These are phyloP conservation scores for Talaromyces sp. DNA, from an alignment of 2,329 filamentous ascomycete species.

Conservation along the genomic window DNA sequence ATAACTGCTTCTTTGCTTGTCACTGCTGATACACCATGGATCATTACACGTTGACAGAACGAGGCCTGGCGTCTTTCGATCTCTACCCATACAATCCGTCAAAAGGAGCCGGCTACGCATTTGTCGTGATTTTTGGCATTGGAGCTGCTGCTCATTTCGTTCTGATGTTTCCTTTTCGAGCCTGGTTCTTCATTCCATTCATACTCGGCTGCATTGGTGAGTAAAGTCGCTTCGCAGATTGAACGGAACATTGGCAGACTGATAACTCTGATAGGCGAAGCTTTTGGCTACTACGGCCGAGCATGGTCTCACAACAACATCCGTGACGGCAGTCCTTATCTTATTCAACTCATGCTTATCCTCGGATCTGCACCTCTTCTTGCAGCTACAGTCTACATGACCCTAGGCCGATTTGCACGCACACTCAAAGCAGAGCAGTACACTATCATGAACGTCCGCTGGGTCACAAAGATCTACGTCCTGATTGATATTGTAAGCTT, in stretches of 20 bases:
- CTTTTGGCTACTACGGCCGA: constrained; percentile 37
- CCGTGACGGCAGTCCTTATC: constrained; percentile 29
- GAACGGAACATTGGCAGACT: neutral
- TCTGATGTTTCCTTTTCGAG: constrained; percentile 30
- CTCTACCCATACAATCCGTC: constrained; percentile 39
- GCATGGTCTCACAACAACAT: constrained; percentile 32
- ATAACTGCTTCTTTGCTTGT: constrained; percentile 21
- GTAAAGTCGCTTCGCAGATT: constrained; percentile 8
- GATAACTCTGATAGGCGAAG: constrained; percentile 28
- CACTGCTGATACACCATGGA: neutral
- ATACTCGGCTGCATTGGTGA: constrained; percentile 38
- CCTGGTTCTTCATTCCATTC: constrained; percentile 38
- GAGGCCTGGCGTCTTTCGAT: constrained; percentile 31
- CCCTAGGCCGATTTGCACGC: constrained; percentile 39
- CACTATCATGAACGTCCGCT: constrained; percentile 32
- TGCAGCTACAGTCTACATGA: constrained; percentile 39
- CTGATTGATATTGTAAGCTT: constrained; percentile 36
- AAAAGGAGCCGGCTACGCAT: constrained; percentile 33
- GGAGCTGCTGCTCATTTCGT: constrained; percentile 30
- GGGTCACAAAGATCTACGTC: constrained; percentile 40
- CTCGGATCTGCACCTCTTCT: constrained; percentile 42
- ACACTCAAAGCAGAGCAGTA: constrained; percentile 35
- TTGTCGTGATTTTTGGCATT: constrained; percentile 35
- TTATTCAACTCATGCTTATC: constrained; percentile 38
- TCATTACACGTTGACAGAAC: constrained; percentile 18